Evolutionary conservation across 768 basidiomycete genomes (phyloP), one percentile per base, ranked within the genome.

Genomic region (Amanita phalloides): DNA sequence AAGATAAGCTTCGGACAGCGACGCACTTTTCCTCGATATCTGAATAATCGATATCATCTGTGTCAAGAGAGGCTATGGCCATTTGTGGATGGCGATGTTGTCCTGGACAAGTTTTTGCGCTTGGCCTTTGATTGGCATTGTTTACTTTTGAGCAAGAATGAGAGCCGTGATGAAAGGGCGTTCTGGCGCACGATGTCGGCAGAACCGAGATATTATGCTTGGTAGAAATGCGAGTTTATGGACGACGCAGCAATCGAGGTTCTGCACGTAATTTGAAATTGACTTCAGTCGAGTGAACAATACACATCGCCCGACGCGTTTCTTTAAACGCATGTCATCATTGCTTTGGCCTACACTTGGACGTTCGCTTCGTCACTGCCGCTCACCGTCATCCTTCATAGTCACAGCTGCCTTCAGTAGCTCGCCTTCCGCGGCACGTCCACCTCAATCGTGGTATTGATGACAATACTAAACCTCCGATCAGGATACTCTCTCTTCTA

Each of bases 11-110:
- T 13, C 21, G 9, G 26, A 48, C 23, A 6, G 10, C 17, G 11
- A 65, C 78, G 51, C 57, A 92, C 90, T 88, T 90, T 67, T 74
- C 78, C 64, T 93, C 90, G 57, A 95, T 90, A 64, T 93, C 90
- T 43, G 84, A 78, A 64, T 84, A 93, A 66, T 93, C 90, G 60
- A 91, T 89, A 50, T 78, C 80, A 45, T 86, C 81, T 54, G 78
- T 78, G 57, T 67, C 62, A 47, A 58, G 55, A 48, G 68, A 71
- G 38, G 71, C 58, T 58, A 68, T 64, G 54, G 78, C 65, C 80
- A 82, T 72, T 65, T 69, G 70, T 48, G 43, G 14, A 41, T 5
- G 30, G 23, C 11, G 21, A 26, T 35, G 35, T 0, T 17, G 17
- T 17, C 17, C 17, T 20, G 32, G 43, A 32, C 13, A 42, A 30